A percentile compares a stretch with the other conserved stretches of the same genome.
These are phyloP conservation scores for Aspergillus latus DNA, from an alignment of 2,329 filamentous ascomycete species.

Conservation along the genomic window DNA sequence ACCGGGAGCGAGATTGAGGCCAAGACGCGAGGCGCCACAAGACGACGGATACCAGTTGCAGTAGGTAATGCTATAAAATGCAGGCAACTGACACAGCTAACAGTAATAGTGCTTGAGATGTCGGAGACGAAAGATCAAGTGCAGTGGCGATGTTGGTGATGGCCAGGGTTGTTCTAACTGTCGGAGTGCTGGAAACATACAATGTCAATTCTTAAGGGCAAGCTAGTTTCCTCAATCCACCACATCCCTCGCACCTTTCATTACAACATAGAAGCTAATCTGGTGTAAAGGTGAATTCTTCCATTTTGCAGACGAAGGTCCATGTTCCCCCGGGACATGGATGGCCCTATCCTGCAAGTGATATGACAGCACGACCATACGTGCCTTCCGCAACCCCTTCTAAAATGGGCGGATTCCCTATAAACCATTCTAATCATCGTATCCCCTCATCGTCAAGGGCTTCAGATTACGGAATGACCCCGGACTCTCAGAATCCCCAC, in stretches of 20 bases:
- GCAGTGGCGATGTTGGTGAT: slow-evolving; percentile 78
- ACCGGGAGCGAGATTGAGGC: slow-evolving; percentile 34
- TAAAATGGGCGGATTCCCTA: slow-evolving; percentile 19
- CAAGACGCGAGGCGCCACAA: slow-evolving; percentile 40
- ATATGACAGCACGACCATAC: slow-evolving; percentile 23
- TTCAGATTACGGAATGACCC: slow-evolving; percentile 30
- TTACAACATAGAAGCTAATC: neutral
- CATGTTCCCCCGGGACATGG: slow-evolving; percentile 1
- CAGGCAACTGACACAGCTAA: slow-evolving; percentile 10
- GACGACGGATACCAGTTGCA: slow-evolving; percentile 56
- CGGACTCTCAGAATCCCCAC: slow-evolving; percentile 23
- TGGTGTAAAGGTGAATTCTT: slow-evolving; percentile 35
- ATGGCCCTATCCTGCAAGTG: slow-evolving; percentile 32
- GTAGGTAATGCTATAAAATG: slow-evolving; percentile 34
- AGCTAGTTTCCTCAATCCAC: slow-evolving; percentile 15
- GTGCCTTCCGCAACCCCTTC: slow-evolving; percentile 12
- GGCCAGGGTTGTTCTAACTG: slow-evolving; percentile 82
- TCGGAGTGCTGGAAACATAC: slow-evolving; percentile 63
- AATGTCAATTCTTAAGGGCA: slow-evolving; percentile 80
- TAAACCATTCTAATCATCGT: slow-evolving; percentile 21
- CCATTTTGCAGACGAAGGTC: slow-evolving; percentile 27
- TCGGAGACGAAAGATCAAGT: slow-evolving; percentile 90
- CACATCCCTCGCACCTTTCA: neutral
- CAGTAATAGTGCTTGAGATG: slow-evolving; percentile 74
- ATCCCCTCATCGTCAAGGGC: slow-evolving; percentile 22